A percentile compares a stretch with the other conserved stretches of the same genome.
These are phyloP conservation scores for Leishmania martiniquensis DNA, from an alignment of 208 protist genomes.

Conservation along the genomic window DNA sequence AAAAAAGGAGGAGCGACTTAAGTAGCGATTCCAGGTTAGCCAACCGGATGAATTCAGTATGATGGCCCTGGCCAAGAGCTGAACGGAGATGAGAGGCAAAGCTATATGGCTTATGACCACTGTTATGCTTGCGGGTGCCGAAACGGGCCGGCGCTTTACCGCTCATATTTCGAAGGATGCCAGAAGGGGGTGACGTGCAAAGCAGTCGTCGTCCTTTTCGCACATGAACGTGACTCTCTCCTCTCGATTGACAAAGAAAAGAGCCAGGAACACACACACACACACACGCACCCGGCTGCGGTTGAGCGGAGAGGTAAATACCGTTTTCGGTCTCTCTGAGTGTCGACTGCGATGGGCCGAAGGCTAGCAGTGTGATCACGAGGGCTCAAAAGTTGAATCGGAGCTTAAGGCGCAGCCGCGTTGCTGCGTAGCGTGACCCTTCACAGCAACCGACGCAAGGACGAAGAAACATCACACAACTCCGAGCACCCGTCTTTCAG, in stretches of 20 bases:
- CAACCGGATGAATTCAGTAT: background rate
- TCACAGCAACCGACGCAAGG: background rate
- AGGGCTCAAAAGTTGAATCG: background rate
- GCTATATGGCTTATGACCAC: background rate
- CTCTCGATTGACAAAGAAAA: background rate
- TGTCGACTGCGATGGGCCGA: background rate
- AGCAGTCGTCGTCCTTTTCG: background rate
- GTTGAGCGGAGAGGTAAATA: background rate
- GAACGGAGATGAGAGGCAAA: background rate
- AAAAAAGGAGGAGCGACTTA: slow-evolving; percentile 50
- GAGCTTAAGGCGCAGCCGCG: background rate
- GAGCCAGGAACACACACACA: slow-evolving; percentile 1
- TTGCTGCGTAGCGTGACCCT: background rate
- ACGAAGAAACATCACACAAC: background rate
- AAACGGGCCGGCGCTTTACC: background rate
- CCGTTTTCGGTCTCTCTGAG: slow-evolving; percentile 6
- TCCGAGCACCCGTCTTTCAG: background rate
- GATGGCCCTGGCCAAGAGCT: background rate
- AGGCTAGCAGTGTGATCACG: background rate
- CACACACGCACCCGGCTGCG: background rate
- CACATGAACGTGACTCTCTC: background rate
- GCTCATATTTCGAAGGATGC: background rate
- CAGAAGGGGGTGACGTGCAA: background rate
- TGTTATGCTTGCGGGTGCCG: background rate
- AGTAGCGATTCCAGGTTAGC: slow-evolving; percentile 10